phyloP scores from a whole-genome alignment of 1,284 basidiomycete genomes.

The Microbotryum saponariae region DNA sequence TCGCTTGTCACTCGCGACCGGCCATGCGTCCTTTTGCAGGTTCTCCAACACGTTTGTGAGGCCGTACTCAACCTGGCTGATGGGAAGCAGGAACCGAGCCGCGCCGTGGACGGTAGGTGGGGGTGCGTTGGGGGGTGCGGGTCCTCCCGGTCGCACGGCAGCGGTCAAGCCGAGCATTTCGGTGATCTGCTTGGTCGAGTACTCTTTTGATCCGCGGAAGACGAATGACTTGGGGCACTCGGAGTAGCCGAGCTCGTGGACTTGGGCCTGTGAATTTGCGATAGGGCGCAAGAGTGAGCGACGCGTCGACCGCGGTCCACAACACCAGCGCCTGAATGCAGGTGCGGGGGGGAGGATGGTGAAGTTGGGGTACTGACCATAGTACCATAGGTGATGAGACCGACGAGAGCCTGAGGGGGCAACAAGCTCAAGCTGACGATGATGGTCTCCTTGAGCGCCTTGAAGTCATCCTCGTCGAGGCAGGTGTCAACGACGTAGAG shows the following conservation, averaged over 20 bases:
- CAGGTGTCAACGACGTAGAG: constrained; percentile 96
- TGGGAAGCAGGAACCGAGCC: constrained; percentile 86
- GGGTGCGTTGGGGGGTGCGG: constrained; percentile 66
- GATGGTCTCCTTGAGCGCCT: constrained; percentile 78
- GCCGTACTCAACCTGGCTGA: constrained; percentile 91
- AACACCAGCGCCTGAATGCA: constrained; percentile 59
- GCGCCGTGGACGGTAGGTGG: constrained; percentile 71
- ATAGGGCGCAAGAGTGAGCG: constrained; percentile 6
- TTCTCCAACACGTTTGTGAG: constrained; percentile 88
- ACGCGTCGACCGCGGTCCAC: constrained; percentile 8
- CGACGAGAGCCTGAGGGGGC: constrained; percentile 88
- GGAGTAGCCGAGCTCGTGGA: constrained; percentile 94
- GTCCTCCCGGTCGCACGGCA: constrained; percentile 51
- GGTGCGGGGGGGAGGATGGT: background rate
- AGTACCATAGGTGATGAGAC: constrained; percentile 90
- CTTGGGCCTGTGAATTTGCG: constrained; percentile 63
- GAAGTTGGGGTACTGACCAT: constrained; percentile 58
- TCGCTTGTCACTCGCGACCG: constrained; percentile 90
- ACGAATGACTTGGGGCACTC: constrained; percentile 98
- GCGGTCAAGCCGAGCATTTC: constrained; percentile 90
- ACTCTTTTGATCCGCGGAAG: constrained; percentile 99
- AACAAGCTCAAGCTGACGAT: constrained; percentile 88
- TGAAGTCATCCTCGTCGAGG: constrained; percentile 81
- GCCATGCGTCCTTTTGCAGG: constrained; percentile 90
- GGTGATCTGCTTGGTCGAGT: constrained; percentile 91